phyloP scores from a whole-genome alignment of 163 green algal species.

The Scenedesmus sp. region DNA sequence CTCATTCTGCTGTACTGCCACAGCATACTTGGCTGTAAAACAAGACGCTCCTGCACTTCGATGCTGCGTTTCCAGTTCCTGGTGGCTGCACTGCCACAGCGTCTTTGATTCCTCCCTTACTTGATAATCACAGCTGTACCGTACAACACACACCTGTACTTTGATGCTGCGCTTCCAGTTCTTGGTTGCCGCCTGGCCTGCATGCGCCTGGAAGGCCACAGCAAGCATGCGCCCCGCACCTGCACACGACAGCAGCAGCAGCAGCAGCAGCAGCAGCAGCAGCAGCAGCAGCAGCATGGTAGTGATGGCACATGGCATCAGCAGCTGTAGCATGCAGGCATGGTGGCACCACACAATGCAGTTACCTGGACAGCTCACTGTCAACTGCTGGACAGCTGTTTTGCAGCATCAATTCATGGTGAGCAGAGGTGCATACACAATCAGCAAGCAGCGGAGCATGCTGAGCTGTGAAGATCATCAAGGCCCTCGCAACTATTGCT shows the following conservation, averaged over 20 bases:
- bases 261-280: not conserved
- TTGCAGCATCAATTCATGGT: too few relatives aligned
- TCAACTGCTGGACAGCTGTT: not conserved
- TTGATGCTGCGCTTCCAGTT: slow-evolving; percentile 22
- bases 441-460: too few relatives aligned
- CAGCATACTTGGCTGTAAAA: not conserved
- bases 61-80: too few relatives aligned
- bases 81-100: too few relatives aligned
- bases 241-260: not conserved
- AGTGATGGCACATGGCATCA: not conserved
- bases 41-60: not conserved
- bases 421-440: too few relatives aligned
- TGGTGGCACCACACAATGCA: not conserved
- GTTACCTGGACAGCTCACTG: not conserved
- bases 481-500: too few relatives aligned
- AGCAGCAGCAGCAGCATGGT: not conserved
- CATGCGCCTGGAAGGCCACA: not conserved
- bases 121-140: not conserved
- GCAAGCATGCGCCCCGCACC: not conserved
- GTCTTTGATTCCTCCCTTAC: not conserved
- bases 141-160: not conserved
- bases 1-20: not conserved
- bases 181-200: not conserved
- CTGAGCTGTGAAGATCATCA: not conserved
- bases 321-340: not conserved